Conservation (phyloP, 257 asterid genomes). For the Solanum tarijense region DNA sequence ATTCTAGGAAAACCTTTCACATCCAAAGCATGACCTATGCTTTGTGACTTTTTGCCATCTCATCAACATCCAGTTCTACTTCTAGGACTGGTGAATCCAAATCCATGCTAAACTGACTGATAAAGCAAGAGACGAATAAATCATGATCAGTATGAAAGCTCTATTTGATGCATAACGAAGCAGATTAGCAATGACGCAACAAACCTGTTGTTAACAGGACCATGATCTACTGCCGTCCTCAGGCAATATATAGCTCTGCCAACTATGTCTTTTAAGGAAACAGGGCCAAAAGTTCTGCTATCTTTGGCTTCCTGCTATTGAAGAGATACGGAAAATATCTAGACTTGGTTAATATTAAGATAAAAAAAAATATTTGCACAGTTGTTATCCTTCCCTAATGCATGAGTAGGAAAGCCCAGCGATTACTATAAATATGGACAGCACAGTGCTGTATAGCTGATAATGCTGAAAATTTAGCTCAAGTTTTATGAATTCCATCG, state of each 20-base stretch:
- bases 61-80: conserved; percentile 80
- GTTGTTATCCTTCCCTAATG: neutral
- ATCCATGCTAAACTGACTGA: conserved; percentile 37
- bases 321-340: neutral
- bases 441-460: neutral
- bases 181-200: neutral
- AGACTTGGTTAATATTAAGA: neutral
- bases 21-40: conserved; percentile 15
- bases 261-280: conserved; percentile 47
- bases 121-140: conserved; percentile 2
- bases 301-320: conserved; percentile 65
- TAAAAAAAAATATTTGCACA: neutral
- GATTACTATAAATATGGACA: neutral
- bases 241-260: conserved; percentile 80
- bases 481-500: neutral
- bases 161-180: neutral
- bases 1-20: neutral
- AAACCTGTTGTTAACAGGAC: conserved; percentile 73
- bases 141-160: neutral
- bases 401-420: neutral
- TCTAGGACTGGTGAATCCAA: conserved; percentile 57
- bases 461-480: neutral
- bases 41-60: conserved; percentile 63
- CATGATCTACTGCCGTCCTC: conserved; percentile 70
- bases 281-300: conserved; percentile 86